A percentile compares a stretch with the other conserved stretches of the same genome.
Evolutionary conservation across 2,329 filamentous ascomycete genomes (phyloP).

Genomic region (Stagonosporopsis tanaceti): DNA sequence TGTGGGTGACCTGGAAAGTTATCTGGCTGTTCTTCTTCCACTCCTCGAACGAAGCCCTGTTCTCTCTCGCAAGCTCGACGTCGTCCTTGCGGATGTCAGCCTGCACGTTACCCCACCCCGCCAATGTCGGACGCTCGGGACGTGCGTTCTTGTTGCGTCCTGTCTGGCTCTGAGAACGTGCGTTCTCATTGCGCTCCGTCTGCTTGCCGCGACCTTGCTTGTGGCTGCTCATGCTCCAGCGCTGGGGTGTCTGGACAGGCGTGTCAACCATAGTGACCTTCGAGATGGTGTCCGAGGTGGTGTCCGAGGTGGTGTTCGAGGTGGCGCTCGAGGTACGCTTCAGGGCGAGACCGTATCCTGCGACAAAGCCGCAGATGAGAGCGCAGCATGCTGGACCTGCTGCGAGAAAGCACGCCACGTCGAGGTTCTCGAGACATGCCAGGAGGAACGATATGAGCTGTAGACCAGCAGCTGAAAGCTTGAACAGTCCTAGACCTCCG

Average conservation of each 20-base stretch:
- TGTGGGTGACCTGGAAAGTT: slow-evolving; percentile 19
- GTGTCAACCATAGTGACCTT: not conserved
- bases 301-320: too few relatives aligned
- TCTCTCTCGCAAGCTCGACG: not conserved
- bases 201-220: slow-evolving; percentile 6
- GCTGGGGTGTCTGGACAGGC: not conserved
- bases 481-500: not conserved
- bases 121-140: slow-evolving; percentile 3
- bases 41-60: not conserved
- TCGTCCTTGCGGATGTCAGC: slow-evolving; percentile 16
- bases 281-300: too few relatives aligned
- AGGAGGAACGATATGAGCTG: not conserved
- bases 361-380: slow-evolving; percentile 4
- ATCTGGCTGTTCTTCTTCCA: slow-evolving; percentile 3
- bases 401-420: not conserved
- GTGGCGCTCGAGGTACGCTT: not conserved
- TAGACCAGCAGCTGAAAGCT: not conserved
- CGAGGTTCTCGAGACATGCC: not conserved
- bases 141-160: not conserved
- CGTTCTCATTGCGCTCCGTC: not conserved
- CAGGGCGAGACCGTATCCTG: slow-evolving; percentile 4
- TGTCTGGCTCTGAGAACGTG: slow-evolving; percentile 1
- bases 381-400: not conserved
- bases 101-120: slow-evolving; percentile 17
- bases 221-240: not conserved